These are phyloP conservation scores for Adansonia madagascariensis DNA, from an alignment of 441 rosid genomes.

Conservation along the genomic window DNA sequence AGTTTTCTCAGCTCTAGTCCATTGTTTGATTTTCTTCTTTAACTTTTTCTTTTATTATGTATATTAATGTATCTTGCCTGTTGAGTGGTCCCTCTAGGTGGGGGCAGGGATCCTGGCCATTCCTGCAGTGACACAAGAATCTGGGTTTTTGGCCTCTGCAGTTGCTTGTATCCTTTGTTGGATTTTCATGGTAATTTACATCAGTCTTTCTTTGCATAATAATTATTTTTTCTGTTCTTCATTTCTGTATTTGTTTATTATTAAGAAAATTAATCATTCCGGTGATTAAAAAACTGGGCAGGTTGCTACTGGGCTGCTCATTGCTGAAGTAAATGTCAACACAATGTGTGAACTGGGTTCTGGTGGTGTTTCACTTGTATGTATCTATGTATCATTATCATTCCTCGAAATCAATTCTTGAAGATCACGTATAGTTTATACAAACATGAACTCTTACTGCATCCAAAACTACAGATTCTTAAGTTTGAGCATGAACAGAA, in stretches of 20 bases:
- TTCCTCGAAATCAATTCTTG: neutral
- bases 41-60: neutral
- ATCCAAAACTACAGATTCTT: neutral
- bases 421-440: neutral
- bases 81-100: slow-evolving; percentile 44
- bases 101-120: slow-evolving; percentile 96
- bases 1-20: slow-evolving; percentile 14
- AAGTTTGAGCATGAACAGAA: neutral
- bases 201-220: neutral
- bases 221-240: neutral
- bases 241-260: neutral
- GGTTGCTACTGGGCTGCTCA: slow-evolving; percentile 87
- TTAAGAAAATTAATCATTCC: neutral
- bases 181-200: slow-evolving; percentile 72
- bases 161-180: slow-evolving; percentile 77
- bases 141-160: slow-evolving; percentile 88
- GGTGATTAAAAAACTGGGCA: slow-evolving; percentile 26
- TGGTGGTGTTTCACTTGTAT: slow-evolving; percentile 89
- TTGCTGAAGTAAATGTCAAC: slow-evolving; percentile 91
- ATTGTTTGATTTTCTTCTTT: neutral
- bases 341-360: slow-evolving; percentile 95
- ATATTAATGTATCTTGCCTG: neutral
- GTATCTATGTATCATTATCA: neutral
- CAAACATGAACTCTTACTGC: neutral
- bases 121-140: slow-evolving; percentile 90